A percentile compares a stretch with the other conserved stretches of the same genome.
Conservation (phyloP, 2,329 filamentous ascomycete genomes). For the Nigrograna mackinnonii region DNA sequence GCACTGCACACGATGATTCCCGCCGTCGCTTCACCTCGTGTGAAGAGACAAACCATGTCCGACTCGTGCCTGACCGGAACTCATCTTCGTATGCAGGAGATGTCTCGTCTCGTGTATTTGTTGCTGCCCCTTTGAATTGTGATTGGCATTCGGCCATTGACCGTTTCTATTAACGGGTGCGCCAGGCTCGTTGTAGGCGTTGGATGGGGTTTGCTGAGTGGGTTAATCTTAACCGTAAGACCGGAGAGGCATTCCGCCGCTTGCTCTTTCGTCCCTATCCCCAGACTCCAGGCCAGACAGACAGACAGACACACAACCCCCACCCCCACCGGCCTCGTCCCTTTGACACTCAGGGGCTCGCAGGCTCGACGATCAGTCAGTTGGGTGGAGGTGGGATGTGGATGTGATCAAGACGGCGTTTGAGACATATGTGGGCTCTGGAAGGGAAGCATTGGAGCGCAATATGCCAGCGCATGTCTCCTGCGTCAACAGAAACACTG, state of each 20-base stretch:
- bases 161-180: conserved; percentile 19
- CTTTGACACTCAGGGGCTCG: conserved; percentile 17
- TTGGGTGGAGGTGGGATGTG: too few relatives aligned
- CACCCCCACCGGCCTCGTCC: conserved; percentile 1
- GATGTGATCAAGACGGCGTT: conserved; percentile 14
- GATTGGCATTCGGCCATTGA: conserved; percentile 23
- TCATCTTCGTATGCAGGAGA: conserved; percentile 20
- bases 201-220: conserved; percentile 15
- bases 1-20: too few relatives aligned
- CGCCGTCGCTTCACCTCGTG: too few relatives aligned
- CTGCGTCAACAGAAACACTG: conserved; percentile 11
- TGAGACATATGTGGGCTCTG: conserved; percentile 19
- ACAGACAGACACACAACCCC: conserved; percentile 12
- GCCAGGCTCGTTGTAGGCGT: conserved; percentile 14
- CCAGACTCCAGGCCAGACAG: conserved; percentile 15
- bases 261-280: too few relatives aligned
- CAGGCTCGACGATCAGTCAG: too few relatives aligned
- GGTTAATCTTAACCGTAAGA: conserved; percentile 29
- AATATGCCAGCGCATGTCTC: conserved; percentile 15
- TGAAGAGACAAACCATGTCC: background rate
- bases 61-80: conserved; percentile 18
- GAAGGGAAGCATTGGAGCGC: conserved; percentile 14
- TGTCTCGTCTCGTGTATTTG: conserved; percentile 21
- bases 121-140: conserved; percentile 7
- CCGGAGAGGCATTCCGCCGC: conserved; percentile 17